Conservation (phyloP, 2,329 filamentous ascomycete species). For the Fusarium metavorans region DNA sequence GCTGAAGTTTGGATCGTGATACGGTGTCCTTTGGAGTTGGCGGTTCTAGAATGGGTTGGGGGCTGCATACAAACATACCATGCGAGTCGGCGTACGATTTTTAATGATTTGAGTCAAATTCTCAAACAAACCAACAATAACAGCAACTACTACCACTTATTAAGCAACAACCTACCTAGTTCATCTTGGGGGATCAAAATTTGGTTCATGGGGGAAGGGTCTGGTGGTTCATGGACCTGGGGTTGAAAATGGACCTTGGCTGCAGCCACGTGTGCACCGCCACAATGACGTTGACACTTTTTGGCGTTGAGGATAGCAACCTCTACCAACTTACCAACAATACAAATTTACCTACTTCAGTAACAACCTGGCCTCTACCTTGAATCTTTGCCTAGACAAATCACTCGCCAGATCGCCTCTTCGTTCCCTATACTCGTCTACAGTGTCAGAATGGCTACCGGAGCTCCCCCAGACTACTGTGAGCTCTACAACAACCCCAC, state of each 20-base stretch:
- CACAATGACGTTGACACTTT: conserved; percentile 58
- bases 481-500: conserved; percentile 44
- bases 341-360: conserved; percentile 19
- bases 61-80: neutral
- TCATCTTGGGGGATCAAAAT: neutral
- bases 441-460: conserved; percentile 49
- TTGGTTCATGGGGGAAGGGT: neutral
- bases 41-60: neutral
- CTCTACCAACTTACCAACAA: conserved; percentile 12
- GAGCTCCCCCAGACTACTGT: conserved; percentile 70
- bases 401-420: conserved; percentile 18
- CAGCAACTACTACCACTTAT: neutral
- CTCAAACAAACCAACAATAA: neutral
- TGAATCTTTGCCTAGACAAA: neutral
- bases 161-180: neutral
- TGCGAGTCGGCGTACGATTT: neutral
- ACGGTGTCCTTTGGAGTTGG: conserved; percentile 4
- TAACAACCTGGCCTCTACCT: conserved; percentile 21
- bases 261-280: conserved; percentile 48
- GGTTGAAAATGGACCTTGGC: neutral
- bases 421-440: conserved; percentile 1
- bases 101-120: neutral
- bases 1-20: conserved; percentile 16
- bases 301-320: conserved; percentile 22
- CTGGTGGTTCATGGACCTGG: neutral